phyloP scores from a whole-genome alignment of 805 yeast species.

The Candida boidinii region DNA sequence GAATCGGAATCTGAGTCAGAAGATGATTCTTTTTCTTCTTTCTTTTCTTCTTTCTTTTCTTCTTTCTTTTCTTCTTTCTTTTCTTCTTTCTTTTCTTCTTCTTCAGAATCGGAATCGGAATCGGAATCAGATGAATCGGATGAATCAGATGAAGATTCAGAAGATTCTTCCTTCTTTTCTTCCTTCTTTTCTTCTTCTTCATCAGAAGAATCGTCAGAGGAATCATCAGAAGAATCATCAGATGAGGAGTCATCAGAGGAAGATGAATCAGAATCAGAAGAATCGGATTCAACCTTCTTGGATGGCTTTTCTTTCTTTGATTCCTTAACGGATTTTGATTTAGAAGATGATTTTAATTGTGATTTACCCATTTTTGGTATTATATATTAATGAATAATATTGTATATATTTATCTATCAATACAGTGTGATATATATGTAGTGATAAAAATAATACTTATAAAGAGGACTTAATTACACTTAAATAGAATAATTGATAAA shows the following conservation, averaged over 20 bases:
- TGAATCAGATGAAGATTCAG: constrained; percentile 14
- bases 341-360: constrained; percentile 15
- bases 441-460: not conserved
- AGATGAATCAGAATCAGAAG: constrained; percentile 6
- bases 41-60: constrained; percentile 7
- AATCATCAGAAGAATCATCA: constrained; percentile 7
- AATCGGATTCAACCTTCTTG: constrained; percentile 12
- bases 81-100: constrained; percentile 3
- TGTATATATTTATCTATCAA: not conserved
- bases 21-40: constrained; percentile 10
- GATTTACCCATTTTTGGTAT: constrained; percentile 18
- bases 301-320: constrained; percentile 11
- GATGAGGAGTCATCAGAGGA: constrained; percentile 4
- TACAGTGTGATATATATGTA: not conserved
- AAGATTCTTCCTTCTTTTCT: constrained; percentile 15
- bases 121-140: constrained; percentile 22
- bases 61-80: constrained; percentile 4
- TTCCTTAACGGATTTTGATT: constrained; percentile 14
- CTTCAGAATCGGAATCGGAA: constrained; percentile 20
- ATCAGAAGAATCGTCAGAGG: constrained; percentile 11
- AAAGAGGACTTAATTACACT: not conserved
- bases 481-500: no score
- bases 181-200: constrained; percentile 14
- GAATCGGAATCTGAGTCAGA: constrained; percentile 19
- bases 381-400: not conserved